These are phyloP conservation scores for Aspergillus funiculosus DNA, from an alignment of 495 filamentous ascomycete species.

Conservation along the genomic window DNA sequence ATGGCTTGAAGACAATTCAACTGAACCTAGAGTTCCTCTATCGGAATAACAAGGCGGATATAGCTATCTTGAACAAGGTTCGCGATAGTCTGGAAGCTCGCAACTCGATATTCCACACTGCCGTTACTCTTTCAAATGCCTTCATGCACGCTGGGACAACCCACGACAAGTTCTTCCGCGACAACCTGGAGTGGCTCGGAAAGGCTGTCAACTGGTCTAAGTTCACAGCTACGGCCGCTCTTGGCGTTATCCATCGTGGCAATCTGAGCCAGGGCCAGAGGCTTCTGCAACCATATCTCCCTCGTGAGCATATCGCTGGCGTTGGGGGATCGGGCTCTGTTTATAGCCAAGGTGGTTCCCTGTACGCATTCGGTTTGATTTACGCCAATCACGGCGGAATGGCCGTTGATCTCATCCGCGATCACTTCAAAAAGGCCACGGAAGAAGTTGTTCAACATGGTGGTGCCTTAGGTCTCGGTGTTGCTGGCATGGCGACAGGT, in stretches of 20 bases:
- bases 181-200: conserved; percentile 95
- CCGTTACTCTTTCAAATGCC: conserved; percentile 93
- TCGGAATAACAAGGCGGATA: conserved; percentile 83
- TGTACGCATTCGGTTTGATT: conserved; percentile 94
- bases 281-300: conserved; percentile 90
- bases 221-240: conserved; percentile 93
- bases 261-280: conserved; percentile 90
- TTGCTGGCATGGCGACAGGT: conserved; percentile 96
- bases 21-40: conserved; percentile 94
- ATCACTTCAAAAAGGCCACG: conserved; percentile 76
- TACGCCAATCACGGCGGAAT: conserved; percentile 96
- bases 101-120: conserved; percentile 97
- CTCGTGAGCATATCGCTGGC: conserved; percentile 56
- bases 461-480: conserved; percentile 88
- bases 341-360: conserved; percentile 91
- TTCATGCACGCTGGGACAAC: conserved; percentile 99
- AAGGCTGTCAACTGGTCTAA: conserved; percentile 99
- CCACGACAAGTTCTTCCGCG: conserved; percentile 93
- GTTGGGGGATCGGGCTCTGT: conserved; percentile 69
- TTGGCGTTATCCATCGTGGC: conserved; percentile 94
- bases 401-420: conserved; percentile 80
- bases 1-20: conserved; percentile 86
- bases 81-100: conserved; percentile 90
- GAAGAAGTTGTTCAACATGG: conserved; percentile 98
- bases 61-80: conserved; percentile 89